A percentile compares a stretch with the other conserved stretches of the same genome.
Evolutionary conservation across 352 stramenopile species (phyloP).

Genomic region (Globisporangium apiculatum): DNA sequence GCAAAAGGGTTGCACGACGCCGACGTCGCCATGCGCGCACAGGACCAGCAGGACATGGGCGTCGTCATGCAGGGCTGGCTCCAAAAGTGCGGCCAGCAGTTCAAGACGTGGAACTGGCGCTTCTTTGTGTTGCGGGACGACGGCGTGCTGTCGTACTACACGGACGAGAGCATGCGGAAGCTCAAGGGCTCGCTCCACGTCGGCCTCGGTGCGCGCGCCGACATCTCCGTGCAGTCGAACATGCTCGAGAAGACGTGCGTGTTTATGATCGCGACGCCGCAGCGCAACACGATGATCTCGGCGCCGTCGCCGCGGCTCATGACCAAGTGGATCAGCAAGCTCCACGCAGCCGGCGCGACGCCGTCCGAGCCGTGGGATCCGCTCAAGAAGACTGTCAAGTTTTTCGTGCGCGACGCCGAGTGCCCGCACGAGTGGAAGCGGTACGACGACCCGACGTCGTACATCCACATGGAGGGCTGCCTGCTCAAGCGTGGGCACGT

Average conservation of each 20-base stretch:
- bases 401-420: constrained; percentile 65
- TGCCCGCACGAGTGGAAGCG: constrained; percentile 79
- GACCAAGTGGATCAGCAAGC: constrained; percentile 77
- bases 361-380: constrained; percentile 69
- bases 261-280: constrained; percentile 70
- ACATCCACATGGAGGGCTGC: constrained; percentile 85
- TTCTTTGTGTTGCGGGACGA: constrained; percentile 83
- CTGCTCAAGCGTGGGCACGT: constrained; percentile 77
- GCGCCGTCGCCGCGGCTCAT: constrained; percentile 65
- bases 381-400: constrained; percentile 76
- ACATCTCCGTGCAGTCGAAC: constrained; percentile 82
- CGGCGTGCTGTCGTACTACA: constrained; percentile 78
- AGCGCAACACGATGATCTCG: constrained; percentile 81
- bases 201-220: constrained; percentile 50
- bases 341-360: constrained; percentile 62
- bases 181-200: constrained; percentile 78
- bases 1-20: constrained; percentile 4
- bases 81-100: constrained; percentile 83
- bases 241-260: constrained; percentile 75
- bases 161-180: constrained; percentile 63
- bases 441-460: constrained; percentile 80
- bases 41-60: constrained; percentile 46
- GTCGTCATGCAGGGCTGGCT: constrained; percentile 84
- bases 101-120: constrained; percentile 88
- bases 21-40: constrained; percentile 25